A percentile compares a stretch with the other conserved stretches of the same genome.
Conservation (phyloP, 441 rosid genomes). For the Pelargonium australe region DNA sequence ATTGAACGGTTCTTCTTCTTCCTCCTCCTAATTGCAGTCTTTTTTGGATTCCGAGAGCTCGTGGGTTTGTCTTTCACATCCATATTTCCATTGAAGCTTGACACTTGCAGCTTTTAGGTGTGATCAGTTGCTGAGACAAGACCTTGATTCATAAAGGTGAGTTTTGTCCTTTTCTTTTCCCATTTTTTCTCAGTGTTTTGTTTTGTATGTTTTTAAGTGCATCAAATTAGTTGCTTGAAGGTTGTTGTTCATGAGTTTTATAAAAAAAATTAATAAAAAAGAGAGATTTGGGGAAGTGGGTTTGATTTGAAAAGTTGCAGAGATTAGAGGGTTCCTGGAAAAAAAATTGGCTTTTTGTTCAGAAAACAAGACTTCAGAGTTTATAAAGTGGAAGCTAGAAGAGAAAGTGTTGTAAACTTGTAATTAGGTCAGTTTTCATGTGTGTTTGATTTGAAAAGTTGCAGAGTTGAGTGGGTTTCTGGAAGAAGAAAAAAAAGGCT, state of each 20-base stretch:
- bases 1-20: no score
- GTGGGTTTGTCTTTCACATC: no score
- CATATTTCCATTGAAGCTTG: no score
- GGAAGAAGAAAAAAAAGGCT: not conserved
- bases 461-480: not conserved
- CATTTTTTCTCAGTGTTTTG: not conserved
- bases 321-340: not conserved
- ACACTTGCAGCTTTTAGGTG: not conserved
- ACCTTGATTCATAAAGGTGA: slow-evolving; percentile 1
- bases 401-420: no score
- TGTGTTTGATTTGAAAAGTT: no score
- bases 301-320: not conserved
- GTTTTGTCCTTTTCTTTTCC: not conserved
- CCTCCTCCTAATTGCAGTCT: no score
- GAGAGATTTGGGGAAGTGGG: not conserved
- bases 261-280: not conserved
- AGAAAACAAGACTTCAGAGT: not conserved
- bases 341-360: not conserved
- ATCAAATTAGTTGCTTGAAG: not conserved
- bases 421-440: no score
- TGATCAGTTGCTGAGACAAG: not conserved
- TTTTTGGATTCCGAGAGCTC: no score
- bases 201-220: not conserved
- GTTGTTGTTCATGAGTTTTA: not conserved
- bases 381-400: no score